These are phyloP conservation scores for Dysphania ambrosioides DNA, from an alignment of 148 eudicot species.

Conservation along the genomic window DNA sequence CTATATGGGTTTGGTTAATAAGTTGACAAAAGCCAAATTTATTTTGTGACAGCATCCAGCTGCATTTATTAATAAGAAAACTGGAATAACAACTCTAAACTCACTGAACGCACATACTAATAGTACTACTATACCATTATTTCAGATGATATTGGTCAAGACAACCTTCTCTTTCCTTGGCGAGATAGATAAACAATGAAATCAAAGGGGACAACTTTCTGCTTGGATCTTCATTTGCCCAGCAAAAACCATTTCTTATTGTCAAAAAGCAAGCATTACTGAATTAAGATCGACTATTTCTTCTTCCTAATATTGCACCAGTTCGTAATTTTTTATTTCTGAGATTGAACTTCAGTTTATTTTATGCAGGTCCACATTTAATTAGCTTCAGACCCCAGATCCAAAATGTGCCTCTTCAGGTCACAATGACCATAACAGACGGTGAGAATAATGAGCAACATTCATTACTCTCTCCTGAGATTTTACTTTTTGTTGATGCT, in stretches of 20 bases:
- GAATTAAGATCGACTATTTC: not conserved
- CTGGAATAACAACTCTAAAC: not conserved
- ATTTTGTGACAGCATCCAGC: not conserved
- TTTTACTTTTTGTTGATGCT: no score
- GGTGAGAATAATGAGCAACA: no score
- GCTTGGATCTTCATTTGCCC: not conserved
- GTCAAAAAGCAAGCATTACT: not conserved
- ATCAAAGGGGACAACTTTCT: no score
- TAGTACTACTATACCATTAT: no score
- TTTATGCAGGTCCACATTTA: conserved; percentile 71
- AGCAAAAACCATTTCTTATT: not conserved
- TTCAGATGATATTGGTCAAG: no score
- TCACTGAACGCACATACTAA: not conserved
- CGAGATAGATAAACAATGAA: no score
- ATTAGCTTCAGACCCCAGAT: conserved; percentile 82
- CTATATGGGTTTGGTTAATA: not conserved
- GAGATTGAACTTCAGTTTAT: no score
- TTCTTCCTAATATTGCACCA: no score
- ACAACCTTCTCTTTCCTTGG: no score
- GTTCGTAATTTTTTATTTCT: no score
- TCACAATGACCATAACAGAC: conserved; percentile 90
- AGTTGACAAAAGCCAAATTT: not conserved
- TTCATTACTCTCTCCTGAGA: no score
- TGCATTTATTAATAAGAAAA: not conserved
- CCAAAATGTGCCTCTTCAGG: conserved; percentile 71